Evolutionary conservation across 2,329 filamentous ascomycete species (phyloP).

Genomic region (Sporothrix phasma): DNA sequence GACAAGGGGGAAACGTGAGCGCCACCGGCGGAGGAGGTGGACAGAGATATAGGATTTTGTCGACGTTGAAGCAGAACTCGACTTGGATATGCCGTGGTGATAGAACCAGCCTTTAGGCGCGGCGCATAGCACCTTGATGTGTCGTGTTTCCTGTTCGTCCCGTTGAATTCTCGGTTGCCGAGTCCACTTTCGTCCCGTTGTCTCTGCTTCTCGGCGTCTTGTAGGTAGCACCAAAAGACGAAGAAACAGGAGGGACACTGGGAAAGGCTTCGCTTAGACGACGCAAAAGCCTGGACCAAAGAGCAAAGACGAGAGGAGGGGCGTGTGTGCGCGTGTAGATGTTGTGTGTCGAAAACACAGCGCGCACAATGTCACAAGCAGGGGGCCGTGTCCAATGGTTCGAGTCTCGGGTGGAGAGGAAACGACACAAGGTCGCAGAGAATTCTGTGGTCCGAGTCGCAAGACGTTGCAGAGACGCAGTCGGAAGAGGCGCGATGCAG

Average conservation of each 20-base stretch:
- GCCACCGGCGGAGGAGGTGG: background rate
- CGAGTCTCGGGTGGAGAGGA: slow-evolving; percentile 6
- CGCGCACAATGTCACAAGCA: background rate
- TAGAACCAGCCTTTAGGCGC: background rate
- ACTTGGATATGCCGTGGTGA: background rate
- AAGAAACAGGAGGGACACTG: background rate
- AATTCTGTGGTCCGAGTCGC: background rate
- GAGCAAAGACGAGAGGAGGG: background rate
- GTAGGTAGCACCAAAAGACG: background rate
- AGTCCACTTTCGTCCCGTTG: slow-evolving; percentile 2
- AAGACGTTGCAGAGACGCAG: background rate
- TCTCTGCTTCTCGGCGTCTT: slow-evolving; percentile 3
- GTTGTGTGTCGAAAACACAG: slow-evolving; percentile 2
- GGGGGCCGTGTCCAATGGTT: slow-evolving; percentile 12
- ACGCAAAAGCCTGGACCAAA: background rate
- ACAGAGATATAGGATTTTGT: background rate
- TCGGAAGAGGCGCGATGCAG: too few species aligned
- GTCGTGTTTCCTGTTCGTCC: background rate
- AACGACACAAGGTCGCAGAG: background rate
- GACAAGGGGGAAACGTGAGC: background rate
- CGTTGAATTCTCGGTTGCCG: background rate
- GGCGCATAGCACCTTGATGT: background rate
- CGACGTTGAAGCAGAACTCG: background rate
- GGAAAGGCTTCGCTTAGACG: slow-evolving; percentile 9
- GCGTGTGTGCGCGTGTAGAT: background rate